Percentiles rank a stretch among this genome's conserved stretches.
Conservation (phyloP, 345 rosid genomes). For the Corchorus capsularis region DNA sequence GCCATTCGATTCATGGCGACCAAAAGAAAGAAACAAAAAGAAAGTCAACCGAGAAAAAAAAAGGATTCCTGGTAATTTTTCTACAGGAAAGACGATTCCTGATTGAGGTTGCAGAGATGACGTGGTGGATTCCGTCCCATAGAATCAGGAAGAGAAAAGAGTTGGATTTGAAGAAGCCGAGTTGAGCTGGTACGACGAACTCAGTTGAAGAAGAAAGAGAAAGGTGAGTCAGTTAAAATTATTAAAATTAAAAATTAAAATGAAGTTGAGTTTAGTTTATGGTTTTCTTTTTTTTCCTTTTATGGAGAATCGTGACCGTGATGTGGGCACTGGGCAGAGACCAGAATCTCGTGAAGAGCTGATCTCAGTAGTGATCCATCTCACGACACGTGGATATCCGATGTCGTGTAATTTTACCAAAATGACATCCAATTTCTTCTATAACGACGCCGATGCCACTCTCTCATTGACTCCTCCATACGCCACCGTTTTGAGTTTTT, state of each 20-base stretch:
- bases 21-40: not conserved
- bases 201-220: slow-evolving; percentile 9
- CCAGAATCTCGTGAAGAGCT: slow-evolving; percentile 27
- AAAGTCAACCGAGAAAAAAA: slow-evolving; percentile 30
- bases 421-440: not conserved
- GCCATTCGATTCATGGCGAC: slow-evolving; percentile 38
- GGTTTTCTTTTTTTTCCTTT: not conserved
- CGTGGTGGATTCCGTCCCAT: slow-evolving; percentile 21
- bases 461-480: not conserved
- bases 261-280: not conserved
- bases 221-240: not conserved
- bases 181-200: slow-evolving; percentile 18
- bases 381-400: not conserved
- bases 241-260: no score
- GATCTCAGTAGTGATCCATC: slow-evolving; percentile 7
- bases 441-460: not conserved
- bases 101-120: slow-evolving; percentile 14
- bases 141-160: not conserved
- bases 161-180: slow-evolving; percentile 13
- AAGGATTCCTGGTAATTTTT: slow-evolving; percentile 16
- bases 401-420: not conserved
- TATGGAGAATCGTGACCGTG: slow-evolving; percentile 24
- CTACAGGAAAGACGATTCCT: slow-evolving; percentile 12
- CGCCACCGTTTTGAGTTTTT: not conserved
- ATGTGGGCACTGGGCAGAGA: slow-evolving; percentile 6